Evolutionary conservation across 2,329 filamentous ascomycete genomes (phyloP).

Genomic region (Phialocephala subalpina): DNA sequence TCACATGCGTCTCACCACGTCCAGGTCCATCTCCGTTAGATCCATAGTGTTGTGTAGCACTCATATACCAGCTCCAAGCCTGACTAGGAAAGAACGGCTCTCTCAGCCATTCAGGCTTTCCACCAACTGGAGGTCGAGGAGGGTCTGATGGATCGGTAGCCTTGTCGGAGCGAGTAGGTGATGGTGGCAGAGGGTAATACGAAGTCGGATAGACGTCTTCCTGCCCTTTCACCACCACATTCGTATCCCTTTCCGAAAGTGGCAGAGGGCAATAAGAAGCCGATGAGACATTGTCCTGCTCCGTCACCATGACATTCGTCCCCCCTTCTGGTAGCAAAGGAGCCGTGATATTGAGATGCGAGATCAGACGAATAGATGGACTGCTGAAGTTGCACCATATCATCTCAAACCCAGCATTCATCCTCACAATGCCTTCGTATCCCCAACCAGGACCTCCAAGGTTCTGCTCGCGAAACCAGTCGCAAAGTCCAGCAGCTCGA

Average conservation of each 20-base stretch:
- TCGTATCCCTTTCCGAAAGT: conserved; percentile 31
- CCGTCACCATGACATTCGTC: conserved; percentile 13
- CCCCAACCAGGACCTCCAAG: conserved; percentile 56
- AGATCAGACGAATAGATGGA: conserved; percentile 51
- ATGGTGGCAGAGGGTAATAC: conserved; percentile 48
- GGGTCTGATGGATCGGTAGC: conserved; percentile 46
- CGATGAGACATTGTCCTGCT: conserved; percentile 16
- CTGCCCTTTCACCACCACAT: conserved; percentile 14
- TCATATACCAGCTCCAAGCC: conserved; percentile 54
- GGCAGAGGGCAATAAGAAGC: conserved; percentile 50
- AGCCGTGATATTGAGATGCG: conserved; percentile 55
- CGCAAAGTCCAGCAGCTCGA: conserved; percentile 55
- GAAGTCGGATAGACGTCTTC: conserved; percentile 34
- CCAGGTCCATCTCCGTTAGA: conserved; percentile 48
- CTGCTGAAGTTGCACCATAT: conserved; percentile 61
- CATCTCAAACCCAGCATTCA: conserved; percentile 60
- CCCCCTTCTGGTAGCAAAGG: conserved; percentile 45
- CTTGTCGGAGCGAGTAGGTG: conserved; percentile 47
- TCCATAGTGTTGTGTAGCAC: conserved; percentile 53
- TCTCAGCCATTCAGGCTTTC: conserved; percentile 26
- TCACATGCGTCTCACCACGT: conserved; percentile 51
- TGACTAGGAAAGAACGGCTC: conserved; percentile 52
- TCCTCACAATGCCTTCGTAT: conserved; percentile 57
- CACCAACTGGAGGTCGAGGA: conserved; percentile 49
- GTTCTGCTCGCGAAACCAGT: conserved; percentile 50